Percentiles rank a stretch among this genome's conserved stretches.
Evolutionary conservation across 768 basidiomycete genomes (phyloP).

Genomic region (Leccinum truebloodii): DNA sequence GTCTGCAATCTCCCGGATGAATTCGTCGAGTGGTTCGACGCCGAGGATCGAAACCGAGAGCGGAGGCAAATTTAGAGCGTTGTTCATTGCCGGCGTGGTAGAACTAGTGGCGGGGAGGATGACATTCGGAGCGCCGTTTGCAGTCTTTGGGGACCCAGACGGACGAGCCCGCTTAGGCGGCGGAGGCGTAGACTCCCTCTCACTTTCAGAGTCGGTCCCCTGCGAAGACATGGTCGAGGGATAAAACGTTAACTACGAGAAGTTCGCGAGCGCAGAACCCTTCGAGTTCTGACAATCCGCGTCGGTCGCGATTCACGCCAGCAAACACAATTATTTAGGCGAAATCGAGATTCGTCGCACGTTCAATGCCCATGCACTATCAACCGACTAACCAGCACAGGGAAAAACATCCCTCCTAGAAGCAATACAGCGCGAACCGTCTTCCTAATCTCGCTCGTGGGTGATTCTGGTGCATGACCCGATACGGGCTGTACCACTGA

Average conservation of each 20-base stretch:
- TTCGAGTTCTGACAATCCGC: background rate
- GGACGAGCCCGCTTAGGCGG: slow-evolving; percentile 42
- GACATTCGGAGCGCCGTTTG: slow-evolving; percentile 27
- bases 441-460: slow-evolving; percentile 45
- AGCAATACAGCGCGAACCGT: slow-evolving; percentile 53
- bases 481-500: slow-evolving; percentile 84
- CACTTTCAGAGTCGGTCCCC: slow-evolving; percentile 32
- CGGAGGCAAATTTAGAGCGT: slow-evolving; percentile 47
- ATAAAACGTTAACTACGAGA: slow-evolving; percentile 4
- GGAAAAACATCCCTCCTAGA: slow-evolving; percentile 69
- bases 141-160: slow-evolving; percentile 31
- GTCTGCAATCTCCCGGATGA: slow-evolving; percentile 89
- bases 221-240: slow-evolving; percentile 29
- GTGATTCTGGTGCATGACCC: slow-evolving; percentile 38
- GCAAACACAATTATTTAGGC: background rate
- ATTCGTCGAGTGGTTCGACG: slow-evolving; percentile 90
- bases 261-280: slow-evolving; percentile 1
- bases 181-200: slow-evolving; percentile 26
- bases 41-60: slow-evolving; percentile 82
- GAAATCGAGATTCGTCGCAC: background rate
- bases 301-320: background rate
- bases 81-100: slow-evolving; percentile 27
- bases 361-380: slow-evolving; percentile 59
- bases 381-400: slow-evolving; percentile 57
- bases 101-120: slow-evolving; percentile 11